Evolutionary conservation across 176 grass and related monocot genomes (phyloP), one percentile per base, ranked within the genome.

Genomic region (Carex myosuroides): DNA sequence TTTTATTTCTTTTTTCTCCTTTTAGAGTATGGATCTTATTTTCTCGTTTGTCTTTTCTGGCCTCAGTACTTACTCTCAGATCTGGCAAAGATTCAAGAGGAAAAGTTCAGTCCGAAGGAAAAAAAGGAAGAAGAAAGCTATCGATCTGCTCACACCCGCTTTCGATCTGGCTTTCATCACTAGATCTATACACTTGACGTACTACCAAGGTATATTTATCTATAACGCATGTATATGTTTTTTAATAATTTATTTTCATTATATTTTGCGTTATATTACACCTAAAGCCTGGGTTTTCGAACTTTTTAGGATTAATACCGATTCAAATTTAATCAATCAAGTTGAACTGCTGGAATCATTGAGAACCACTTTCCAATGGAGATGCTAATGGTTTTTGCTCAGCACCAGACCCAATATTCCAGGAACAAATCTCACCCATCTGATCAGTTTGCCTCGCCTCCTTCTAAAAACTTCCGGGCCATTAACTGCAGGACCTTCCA

Each of bases 401-500:
- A 94, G 83, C 89, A 92, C 81, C 90, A 87, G 29, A 85, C 61
- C 78, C 90, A 91, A 58, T 89, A 90, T 70, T 83, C 87, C 81
- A 69, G 89, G 81, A 87, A 82, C 81, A 92, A 85, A 83, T 63
- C 61, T 37, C 64, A 54, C 2, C 32, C 83, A 9, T 69, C 79
- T 0, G 90, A 94, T 73, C 78, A 84, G 58, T 85, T 90, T 0
- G 78, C 83, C 44, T 89, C 87, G 0, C 82, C 87, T 0, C 79
- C 92, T 57, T 72, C 48, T 0, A 85, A 76, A 16, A 80, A 84
- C 78, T 92, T 91, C 84, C 88, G 73, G 11, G 89, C 68, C 2
- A 86, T 90, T 69, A 94, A 92, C 81, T 94, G 94, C 84, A 84
- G 94, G 1, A 54, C 90, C 13, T 97, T 94, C 60, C 90, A 94